Conservation (phyloP, 805 yeast genomes). For the Yarrowia sp. region DNA sequence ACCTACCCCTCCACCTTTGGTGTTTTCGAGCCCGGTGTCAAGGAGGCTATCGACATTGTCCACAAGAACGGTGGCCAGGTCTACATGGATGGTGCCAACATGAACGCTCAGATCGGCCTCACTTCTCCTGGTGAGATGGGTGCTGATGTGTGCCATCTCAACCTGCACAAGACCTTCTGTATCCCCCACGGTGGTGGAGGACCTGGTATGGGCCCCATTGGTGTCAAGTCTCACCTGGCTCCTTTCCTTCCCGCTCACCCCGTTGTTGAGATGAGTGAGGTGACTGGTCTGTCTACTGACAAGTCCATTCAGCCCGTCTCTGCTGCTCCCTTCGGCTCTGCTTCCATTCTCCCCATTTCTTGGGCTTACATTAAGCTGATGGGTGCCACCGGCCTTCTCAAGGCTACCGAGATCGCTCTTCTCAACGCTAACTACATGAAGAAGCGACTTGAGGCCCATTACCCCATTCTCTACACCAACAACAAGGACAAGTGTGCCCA, state of each 20-base stretch:
- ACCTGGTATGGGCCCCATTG: constrained; percentile 98
- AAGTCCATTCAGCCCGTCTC: constrained; percentile 66
- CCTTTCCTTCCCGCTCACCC: constrained; percentile 82
- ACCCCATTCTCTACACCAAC: constrained; percentile 69
- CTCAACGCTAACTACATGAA: constrained; percentile 96
- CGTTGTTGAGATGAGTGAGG: constrained; percentile 52
- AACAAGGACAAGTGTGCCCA: constrained; percentile 83
- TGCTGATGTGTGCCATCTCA: constrained; percentile 97
- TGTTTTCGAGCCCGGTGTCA: constrained; percentile 88
- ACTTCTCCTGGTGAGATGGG: constrained; percentile 97
- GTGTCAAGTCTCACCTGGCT: constrained; percentile 78
- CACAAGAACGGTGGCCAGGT: constrained; percentile 92
- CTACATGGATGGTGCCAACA: constrained; percentile 96
- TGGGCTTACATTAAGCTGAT: constrained; percentile 93
- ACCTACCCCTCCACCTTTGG: constrained; percentile 98
- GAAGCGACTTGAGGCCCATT: constrained; percentile 66
- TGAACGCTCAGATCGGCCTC: constrained; percentile 98
- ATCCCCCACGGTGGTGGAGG: constrained; percentile 99
- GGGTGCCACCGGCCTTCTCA: constrained; percentile 81
- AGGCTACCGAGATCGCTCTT: constrained; percentile 86
- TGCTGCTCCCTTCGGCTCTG: constrained; percentile 95
- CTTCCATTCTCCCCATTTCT: constrained; percentile 87
- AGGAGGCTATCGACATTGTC: constrained; percentile 77
- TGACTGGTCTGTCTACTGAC: constrained; percentile 31
- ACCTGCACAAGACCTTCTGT: constrained; percentile 95